These are phyloP conservation scores for Linum usitatissimum DNA, from an alignment of 345 rosid genomes.

Conservation along the genomic window DNA sequence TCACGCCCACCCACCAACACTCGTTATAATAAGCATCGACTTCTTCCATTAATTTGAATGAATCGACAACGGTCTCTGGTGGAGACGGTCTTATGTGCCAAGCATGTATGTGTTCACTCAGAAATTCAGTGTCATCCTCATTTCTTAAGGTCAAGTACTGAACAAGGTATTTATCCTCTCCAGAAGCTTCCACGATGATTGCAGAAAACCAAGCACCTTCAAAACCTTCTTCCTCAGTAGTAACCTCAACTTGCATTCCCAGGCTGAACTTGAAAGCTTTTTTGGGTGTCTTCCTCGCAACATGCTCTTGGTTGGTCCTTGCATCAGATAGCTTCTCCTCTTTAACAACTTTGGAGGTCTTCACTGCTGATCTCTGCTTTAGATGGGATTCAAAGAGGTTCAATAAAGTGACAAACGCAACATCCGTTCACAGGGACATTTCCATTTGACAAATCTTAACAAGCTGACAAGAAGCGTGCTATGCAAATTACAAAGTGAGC, in stretches of 20 bases:
- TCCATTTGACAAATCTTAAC: neutral
- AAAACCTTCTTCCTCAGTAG: slow-evolving; percentile 75
- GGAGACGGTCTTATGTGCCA: slow-evolving; percentile 63
- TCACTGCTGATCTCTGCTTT: slow-evolving; percentile 1
- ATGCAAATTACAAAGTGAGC: too few relatives aligned
- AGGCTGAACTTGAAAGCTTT: neutral
- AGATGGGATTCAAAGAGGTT: neutral
- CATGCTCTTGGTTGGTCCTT: neutral
- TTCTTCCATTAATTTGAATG: slow-evolving; percentile 46
- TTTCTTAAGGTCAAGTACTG: slow-evolving; percentile 52
- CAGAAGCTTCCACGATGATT: slow-evolving; percentile 25
- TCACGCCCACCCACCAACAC: slow-evolving; percentile 80
- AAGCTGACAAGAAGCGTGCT: neutral
- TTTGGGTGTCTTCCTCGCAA: neutral
- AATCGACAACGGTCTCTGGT: slow-evolving; percentile 24
- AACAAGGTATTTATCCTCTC: slow-evolving; percentile 40
- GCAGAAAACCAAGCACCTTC: slow-evolving; percentile 83
- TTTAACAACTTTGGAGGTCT: neutral
- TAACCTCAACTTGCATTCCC: slow-evolving; percentile 41
- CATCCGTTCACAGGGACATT: neutral
- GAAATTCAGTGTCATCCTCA: slow-evolving; percentile 54
- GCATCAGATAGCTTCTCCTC: slow-evolving; percentile 9
- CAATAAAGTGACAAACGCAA: neutral
- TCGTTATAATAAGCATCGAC: slow-evolving; percentile 76
- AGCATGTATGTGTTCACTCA: slow-evolving; percentile 46